Evolutionary conservation across 2,329 filamentous ascomycete genomes (phyloP), one percentile per base, ranked within the genome.

Genomic region (Xenosphaeropsis pyriputrescens): DNA sequence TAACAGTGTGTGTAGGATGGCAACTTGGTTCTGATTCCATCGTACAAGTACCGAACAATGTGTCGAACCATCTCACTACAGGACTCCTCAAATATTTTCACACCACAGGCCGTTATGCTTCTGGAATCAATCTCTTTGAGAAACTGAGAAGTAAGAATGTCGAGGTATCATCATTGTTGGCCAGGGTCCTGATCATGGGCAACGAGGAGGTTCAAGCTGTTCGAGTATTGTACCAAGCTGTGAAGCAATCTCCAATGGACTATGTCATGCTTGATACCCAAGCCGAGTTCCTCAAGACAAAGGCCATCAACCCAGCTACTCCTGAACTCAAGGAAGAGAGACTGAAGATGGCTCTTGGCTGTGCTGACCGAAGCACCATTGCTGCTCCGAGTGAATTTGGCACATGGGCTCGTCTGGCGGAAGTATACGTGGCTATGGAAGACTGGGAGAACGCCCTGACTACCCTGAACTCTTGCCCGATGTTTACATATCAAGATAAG

Each of bases 401-500:
- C 38, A 96, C 91, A 1, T 98, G 91, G 91, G 89, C 91, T 40
- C 72, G 88, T 40, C 62, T 98, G 45, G 88, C 88, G 2, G 85
- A 96, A 55, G 82, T 96, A 22, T 98, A 98, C 50, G 84, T 96
- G 39, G 75, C 80, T 36, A 75, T 93, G 61, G 91, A 98, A 56
- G 85, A 93, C 54, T 98, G 91, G 86, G 91, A 96, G 54, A 76
- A 96, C 48, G 91, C 91, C 1, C 70, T 98, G 17, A 78, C 93
- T 5, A 96, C 91, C 4, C 70, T 98, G 37, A 98, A 98, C 62
- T 98, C 91, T 14, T 98, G 91, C 58, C 91, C 91, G 7, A 98
- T 98, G 91, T 98, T 98, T 59, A 98, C 91, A 6, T 96, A 98
- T 58, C 91, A 96, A 59, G 91, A 98, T 60, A 96, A 95, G 59